Evolutionary conservation across 177 flowering plant species (phyloP), one percentile per base, ranked within the genome.

Genomic region (Vitis hybrid): DNA sequence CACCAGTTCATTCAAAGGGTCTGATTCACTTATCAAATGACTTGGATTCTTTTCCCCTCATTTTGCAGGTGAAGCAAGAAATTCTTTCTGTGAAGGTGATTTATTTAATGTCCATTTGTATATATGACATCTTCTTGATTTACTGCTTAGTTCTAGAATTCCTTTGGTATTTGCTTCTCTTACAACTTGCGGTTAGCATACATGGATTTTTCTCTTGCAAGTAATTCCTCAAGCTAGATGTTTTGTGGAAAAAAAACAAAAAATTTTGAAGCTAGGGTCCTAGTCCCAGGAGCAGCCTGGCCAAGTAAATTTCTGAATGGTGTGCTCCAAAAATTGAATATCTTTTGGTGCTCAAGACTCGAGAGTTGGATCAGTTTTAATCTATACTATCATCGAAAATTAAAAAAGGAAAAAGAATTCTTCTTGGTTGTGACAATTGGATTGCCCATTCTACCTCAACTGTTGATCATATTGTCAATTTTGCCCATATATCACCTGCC

Each of bases 21-120:
- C 60, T 58, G 10, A 2, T 64, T 52, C 45, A 62, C 9, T 19
- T 45, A 39, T 64, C 60, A 26, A 15, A 51, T 45, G 6, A 51
- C 15, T 65, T 52, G 49, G 55, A 18, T 51, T 50, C 51, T 55
- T 55, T 16, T 66, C 3, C 57, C 7, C 29, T 49, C 7, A 7
- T 39, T 48, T 70, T 68, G 73, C 82, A 85, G 87, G 78, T 39
- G 86, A 72, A 16, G 18, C 56, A 22, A 72, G 65, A 62, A 70
- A 66, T 69, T 61, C 66, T 19, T 59, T 68, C 0, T 51, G 56
- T 61, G 80, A 68, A 71, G 70, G 67, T 67, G 70, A 67, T 69
- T 58, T 68, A 15, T 12, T 16, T 55, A 70, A 61, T 48, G 80
- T 69, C 29, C 73, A 66, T 48, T 51, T 55, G 62, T 79, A 72